Base-by-base conservation (phyloP, 495 filamentous ascomycete species). In the Penicillium turbatum region DNA sequence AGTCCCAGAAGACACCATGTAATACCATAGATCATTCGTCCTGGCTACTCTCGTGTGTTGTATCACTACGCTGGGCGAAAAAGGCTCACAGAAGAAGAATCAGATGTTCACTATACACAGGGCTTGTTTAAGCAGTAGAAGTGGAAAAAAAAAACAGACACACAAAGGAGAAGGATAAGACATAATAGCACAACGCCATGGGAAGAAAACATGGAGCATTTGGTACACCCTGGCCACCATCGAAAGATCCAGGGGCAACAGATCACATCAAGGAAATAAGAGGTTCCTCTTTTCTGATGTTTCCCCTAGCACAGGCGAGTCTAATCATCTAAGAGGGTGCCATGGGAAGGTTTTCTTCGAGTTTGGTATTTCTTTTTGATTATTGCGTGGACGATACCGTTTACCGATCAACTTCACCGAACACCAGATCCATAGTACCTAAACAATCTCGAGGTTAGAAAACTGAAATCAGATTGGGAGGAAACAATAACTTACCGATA, bases 341-440 rank as follows among this genome's bases (percentile, higher is more conserved):
- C 53, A 55, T 59, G 53, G 56, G 36, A 48, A 52, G 54, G 51
- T 54, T 55, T 65, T 64, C 56, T 66, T 61, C 55, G 36, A 37
- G 45, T 56, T 61, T 59, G 50, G 57, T 66, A 57, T 48, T 51
- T 61, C 59, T 60, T 49, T 63, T 56, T 57, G 37, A 57, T 55
- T 59, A 53, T 69, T 61, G 57, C 56, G 51, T 61, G 57, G 53
- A 35, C 42, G 46, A 56, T 29, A 36, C 27, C 11, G 32, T 70
- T 68, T 82, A 86, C 69, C 83, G 73, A 69, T 86, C 84, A 52
- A 86, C 82, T 70, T 86, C 84, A 65, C 84, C 84, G 73, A 86
- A 86, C 73, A 79, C 89, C 68, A 95, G 73, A 84, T 95, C 89
- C 88, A 95, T 92, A 27, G 89, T 93, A 65, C 77, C 73, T 76